A percentile compares a stretch with the other conserved stretches of the same genome.
Conservation (phyloP, 768 basidiomycete species). For the Boletus edulis region DNA sequence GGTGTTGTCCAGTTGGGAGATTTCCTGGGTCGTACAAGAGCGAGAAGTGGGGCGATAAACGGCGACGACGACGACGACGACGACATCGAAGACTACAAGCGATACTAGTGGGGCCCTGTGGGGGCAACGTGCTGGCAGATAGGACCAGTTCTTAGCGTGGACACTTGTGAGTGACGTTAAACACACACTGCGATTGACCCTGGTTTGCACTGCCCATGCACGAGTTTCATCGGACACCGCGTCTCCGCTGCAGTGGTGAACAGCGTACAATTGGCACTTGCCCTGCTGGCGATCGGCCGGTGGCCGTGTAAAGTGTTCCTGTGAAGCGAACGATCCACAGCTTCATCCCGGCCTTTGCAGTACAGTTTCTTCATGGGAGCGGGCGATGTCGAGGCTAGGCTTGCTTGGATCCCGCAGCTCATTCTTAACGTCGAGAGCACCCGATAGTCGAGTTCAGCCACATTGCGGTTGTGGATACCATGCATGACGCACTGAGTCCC, state of each 20-base stretch:
- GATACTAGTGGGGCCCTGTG: too few species aligned
- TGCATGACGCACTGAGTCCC: conserved; percentile 2
- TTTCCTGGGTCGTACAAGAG: conserved; percentile 1
- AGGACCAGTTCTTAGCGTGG: not conserved
- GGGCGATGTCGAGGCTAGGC: conserved; percentile 6
- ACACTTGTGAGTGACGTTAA: too few species aligned
- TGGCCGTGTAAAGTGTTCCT: conserved; percentile 1
- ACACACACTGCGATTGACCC: not conserved
- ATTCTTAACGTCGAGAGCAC: not conserved
- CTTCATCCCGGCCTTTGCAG: not conserved
- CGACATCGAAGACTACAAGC: not conserved
- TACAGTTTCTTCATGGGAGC: not conserved
- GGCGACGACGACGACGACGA: not conserved
- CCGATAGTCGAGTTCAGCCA: not conserved
- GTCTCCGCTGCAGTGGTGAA: not conserved
- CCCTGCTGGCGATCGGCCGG: not conserved
- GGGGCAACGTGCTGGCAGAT: not conserved
- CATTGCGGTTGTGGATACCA: not conserved
- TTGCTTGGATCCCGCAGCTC: not conserved
- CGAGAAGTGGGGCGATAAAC: conserved; percentile 3
- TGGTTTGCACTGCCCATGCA: not conserved
- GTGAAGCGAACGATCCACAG: conserved; percentile 1
- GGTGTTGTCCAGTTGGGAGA: conserved; percentile 6
- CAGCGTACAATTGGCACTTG: not conserved
- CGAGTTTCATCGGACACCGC: conserved; percentile 4